Evolutionary conservation across 805 yeast genomes (phyloP), one percentile per base, ranked within the genome.

Genomic region (Yamadazyma insecticola): DNA sequence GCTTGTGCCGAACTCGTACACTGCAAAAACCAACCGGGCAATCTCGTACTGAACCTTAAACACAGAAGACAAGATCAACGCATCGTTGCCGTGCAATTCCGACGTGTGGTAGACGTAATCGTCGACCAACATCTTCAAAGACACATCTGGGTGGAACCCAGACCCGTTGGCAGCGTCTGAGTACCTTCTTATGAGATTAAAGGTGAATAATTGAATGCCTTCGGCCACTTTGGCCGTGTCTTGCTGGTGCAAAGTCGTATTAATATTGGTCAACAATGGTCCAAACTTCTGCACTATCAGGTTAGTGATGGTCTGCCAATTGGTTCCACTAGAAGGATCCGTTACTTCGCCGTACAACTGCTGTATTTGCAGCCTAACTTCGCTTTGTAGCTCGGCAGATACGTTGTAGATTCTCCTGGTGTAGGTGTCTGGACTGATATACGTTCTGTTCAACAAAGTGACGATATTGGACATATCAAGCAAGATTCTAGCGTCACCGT

Each of bases 291-390:
- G 53, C 5, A 61, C 66, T n/a, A 77, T 67, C 20, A 55, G 62
- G 28, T 62, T 64, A 0, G 78, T 67, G 3, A 68, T 54, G n/a
- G 51, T 37, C 43, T 70, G 77, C 85, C 86, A 78, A 45, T 78
- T 30, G 5, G 40, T 42, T 33, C 30, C 37, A 5, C 44, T 22
- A 23, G 49, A 51, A 4, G 76, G 72, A 33, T 64, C 53, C 14
- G 57, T 60, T 2, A 59, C 62, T 0, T 49, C 24, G 13, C 39
- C 21, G 8, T 67, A 39, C 7, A 47, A 40, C 0, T 27, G 13
- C 19, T 54, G 67, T 15, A 76, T 40, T 6, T 59, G 63, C 4
- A 33, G 22, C 3, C 67, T 43, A 10, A 76, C 44, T 2, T 55
- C 56, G 1, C 44, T 40, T 36, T 63, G 66, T 9, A 35, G 13